A percentile compares a stretch with the other conserved stretches of the same genome.
Conservation (phyloP, 257 asterid species). For the Solanum dulcamara region DNA sequence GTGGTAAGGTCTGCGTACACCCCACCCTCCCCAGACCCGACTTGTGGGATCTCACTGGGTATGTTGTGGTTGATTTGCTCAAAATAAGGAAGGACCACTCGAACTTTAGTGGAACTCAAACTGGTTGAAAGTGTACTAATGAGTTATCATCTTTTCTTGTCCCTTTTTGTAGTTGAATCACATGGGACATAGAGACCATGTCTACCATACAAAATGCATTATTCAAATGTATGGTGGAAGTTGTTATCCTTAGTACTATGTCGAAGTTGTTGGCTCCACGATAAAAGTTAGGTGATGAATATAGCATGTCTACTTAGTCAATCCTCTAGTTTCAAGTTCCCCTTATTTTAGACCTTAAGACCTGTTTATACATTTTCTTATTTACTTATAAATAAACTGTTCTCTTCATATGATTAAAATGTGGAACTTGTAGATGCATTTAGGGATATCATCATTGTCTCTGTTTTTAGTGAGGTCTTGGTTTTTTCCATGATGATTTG, state of each 20-base stretch:
- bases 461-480: neutral
- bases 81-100: neutral
- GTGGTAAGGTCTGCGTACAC: neutral
- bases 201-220: neutral
- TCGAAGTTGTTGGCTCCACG: neutral
- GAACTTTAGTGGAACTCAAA: neutral
- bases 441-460: neutral
- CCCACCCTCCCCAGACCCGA: neutral
- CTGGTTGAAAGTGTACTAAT: neutral
- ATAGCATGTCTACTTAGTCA: neutral
- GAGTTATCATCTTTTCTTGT: neutral
- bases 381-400: neutral
- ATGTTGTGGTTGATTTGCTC: neutral
- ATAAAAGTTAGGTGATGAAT: neutral
- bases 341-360: neutral
- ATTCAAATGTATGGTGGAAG: neutral
- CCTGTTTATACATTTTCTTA: neutral
- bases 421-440: neutral
- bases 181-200: neutral
- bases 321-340: neutral
- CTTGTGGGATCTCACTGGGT: neutral
- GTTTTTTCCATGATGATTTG: neutral
- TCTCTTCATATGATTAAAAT: neutral
- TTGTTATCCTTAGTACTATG: neutral
- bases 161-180: neutral